Base-by-base conservation (phyloP, 1,284 basidiomycete genomes). In the Rhodofomes roseus region DNA sequence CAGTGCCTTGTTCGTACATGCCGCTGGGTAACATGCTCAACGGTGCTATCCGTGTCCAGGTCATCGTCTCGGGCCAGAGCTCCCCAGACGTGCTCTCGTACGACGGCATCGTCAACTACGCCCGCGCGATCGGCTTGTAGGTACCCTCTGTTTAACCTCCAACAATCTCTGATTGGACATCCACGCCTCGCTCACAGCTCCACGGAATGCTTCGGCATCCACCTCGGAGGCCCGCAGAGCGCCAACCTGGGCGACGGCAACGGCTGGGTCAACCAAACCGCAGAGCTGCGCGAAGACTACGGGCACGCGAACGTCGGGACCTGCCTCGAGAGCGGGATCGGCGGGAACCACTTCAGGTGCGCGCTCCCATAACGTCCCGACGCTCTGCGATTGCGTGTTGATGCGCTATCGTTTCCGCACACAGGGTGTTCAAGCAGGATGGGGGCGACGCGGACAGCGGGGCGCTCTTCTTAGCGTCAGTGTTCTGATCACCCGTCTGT, bases 221-320 rank as follows among this genome's bases (percentile, higher is more conserved):
- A 89, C 66, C 63, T 83, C 8, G 88, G 88, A 2, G 77, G 65
- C 39, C 81, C 81, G 0, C 88, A 91, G 66, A 74, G 81, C 48
- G 89, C 89, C 25, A 80, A 91, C 68, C 79, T 91, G 12, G 90
- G 89, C 12, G 89, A 92, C 62, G 86, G 84, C 0, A 80, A 88
- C 61, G 82, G 82, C 16, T 74, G 75, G 54, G 84, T 85, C 61
- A 74, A 78, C n/a, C 85, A 90, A 67, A 82, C 83, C 59, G 76
- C 82, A 57, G 81, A 90, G 56, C 81, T 85, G 16, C 84, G 90
- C 46, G 82, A 89, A 63, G 84, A 88, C 67, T 92, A 82, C 67
- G 86, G 87, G 61, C 62, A 77, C 63, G 31, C 79, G 0, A 69
- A 76, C 22, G 79, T 77, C 74, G 87, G 85, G 18, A 87, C 85